Evolutionary conservation across 2,329 filamentous ascomycete species (phyloP).

Genomic region (Zarea fungicola): DNA sequence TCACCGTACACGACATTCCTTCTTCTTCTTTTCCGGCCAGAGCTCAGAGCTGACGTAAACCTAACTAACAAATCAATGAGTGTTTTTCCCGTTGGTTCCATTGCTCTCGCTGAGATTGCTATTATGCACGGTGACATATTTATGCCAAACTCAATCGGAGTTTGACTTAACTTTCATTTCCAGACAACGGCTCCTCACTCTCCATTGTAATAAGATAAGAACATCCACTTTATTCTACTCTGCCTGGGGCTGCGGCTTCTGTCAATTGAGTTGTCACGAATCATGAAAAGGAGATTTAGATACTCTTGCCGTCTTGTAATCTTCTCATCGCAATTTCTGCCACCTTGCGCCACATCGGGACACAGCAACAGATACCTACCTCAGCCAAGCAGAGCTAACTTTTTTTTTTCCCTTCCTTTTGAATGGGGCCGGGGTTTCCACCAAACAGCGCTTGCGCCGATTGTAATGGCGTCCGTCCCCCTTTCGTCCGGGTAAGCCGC

Average conservation of each 20-base stretch:
- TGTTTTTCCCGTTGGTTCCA: too few relatives aligned
- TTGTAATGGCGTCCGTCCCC: not conserved
- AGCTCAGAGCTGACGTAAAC: constrained; percentile 3
- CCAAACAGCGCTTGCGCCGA: constrained; percentile 8
- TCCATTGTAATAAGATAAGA: not conserved
- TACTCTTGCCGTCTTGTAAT: not conserved
- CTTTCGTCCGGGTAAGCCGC: too few relatives aligned
- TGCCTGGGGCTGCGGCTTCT: not conserved
- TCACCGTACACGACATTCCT: not conserved
- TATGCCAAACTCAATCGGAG: not conserved
- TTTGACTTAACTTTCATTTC: constrained; percentile 4
- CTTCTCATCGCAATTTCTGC: not conserved
- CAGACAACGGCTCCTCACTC: constrained; percentile 1
- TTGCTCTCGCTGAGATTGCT: constrained; percentile 2
- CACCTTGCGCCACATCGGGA: constrained; percentile 8
- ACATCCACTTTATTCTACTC: not conserved
- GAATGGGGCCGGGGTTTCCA: constrained; percentile 4
- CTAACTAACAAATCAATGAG: not conserved
- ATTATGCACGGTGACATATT: not conserved
- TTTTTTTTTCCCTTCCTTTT: not conserved
- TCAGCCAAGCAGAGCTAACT: not conserved
- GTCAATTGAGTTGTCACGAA: not conserved
- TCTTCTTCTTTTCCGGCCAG: not conserved
- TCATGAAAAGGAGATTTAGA: not conserved
- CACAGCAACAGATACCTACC: constrained; percentile 5